Evolutionary conservation across 192 early-diverging fungal genomes (phyloP).

Genomic region (Podila minutissima): DNA sequence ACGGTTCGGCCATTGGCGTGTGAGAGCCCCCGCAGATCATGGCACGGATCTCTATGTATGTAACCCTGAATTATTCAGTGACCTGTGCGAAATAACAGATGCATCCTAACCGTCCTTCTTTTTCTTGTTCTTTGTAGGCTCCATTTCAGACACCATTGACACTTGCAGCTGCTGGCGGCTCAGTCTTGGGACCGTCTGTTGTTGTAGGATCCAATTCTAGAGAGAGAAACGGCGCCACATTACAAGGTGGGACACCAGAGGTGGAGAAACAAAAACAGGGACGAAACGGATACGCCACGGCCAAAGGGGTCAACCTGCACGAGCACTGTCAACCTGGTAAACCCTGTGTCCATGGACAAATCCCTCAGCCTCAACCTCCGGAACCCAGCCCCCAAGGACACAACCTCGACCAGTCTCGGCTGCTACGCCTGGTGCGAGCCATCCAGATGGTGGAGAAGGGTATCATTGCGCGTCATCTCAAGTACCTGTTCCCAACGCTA

Average conservation of each 20-base stretch:
- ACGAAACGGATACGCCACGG: too few relatives aligned
- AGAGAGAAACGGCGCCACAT: neutral
- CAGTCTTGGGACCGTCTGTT: conserved; percentile 28
- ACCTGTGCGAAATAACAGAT: neutral
- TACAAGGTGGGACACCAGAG: too few relatives aligned
- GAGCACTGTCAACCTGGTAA: too few relatives aligned
- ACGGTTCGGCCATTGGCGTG: conserved; percentile 48
- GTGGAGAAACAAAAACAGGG: too few relatives aligned
- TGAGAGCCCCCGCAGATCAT: conserved; percentile 17
- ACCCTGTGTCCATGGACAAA: too few relatives aligned
- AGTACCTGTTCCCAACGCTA: conserved; percentile 43
- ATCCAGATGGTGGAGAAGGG: conserved; percentile 47
- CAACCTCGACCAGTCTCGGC: conserved; percentile 23
- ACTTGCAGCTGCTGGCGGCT: conserved; percentile 41
- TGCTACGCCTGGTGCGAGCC: conserved; percentile 31
- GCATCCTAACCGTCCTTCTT: neutral
- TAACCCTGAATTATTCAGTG: neutral
- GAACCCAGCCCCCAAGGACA: neutral
- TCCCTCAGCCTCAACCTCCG: neutral
- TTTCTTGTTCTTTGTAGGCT: conserved; percentile 2
- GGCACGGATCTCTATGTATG: conserved; percentile 33
- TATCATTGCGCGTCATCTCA: conserved; percentile 44
- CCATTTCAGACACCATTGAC: conserved; percentile 50
- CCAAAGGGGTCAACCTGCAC: too few relatives aligned
- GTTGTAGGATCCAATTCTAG: neutral